Base-by-base conservation (phyloP, 306 rosid species). In the Medicago ruthenica region DNA sequence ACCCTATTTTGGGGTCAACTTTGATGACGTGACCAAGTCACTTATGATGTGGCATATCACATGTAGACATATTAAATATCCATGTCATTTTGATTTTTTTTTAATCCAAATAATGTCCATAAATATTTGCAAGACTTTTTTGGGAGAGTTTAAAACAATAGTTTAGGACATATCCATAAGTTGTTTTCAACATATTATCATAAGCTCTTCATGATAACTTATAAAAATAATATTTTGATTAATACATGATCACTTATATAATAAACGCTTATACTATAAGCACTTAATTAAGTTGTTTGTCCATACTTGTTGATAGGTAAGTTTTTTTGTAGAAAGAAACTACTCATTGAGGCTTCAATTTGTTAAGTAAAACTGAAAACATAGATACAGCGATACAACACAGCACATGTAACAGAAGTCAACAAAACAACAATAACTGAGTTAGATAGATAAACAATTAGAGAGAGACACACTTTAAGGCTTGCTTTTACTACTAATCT, bases 401-500 rank as follows among this genome's bases (percentile, higher is more conserved):
- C 17, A 45, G 78, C 69, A 57, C 73, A 71, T 78, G 76, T 75
- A 85, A 59, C 68, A 71, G 6, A 85, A 81, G 88, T 74, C 85
- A 85, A 85, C 88, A 79, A 59, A 72, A 75, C 76, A 54, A 77
- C 76, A 74, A 69, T 74, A 47, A 48, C 61, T 51, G 71, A 80
- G 14, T 60, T 59, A 60, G 80, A 75, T 69, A 75, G 79, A 74
- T 55, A 20, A 61, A 61, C 18, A 60, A 15, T 66, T 16, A 67
- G n/a, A 42, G 53, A 66, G 71, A 64, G 50, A 40, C 45, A 71
- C 17, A 76, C 77, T 76, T 85, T 73, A 79, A 82, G 71, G 72
- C 82, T 76, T 39, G 67, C 82, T 73, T 82, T 76, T 79, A 85
- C 80, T 47, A 53, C 88, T 79, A 45, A 79, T 77, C 86, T 55